Evolutionary conservation across 1,284 basidiomycete genomes (phyloP).

Genomic region (Cryptococcus maquisensis): DNA sequence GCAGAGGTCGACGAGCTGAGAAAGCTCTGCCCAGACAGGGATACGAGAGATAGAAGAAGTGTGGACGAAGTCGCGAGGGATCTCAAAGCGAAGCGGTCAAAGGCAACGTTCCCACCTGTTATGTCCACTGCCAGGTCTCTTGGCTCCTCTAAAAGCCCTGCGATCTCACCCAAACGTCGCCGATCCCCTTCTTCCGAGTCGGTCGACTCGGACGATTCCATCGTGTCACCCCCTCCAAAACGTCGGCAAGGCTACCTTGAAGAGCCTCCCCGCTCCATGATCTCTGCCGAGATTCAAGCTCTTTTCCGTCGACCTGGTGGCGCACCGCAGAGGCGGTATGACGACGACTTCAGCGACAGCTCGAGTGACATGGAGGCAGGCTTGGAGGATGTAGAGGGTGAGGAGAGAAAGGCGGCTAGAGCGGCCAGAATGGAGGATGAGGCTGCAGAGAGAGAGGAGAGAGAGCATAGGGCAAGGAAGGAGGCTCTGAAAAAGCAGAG

Average conservation of each 20-base stretch:
- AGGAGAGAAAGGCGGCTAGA: constrained; percentile 34
- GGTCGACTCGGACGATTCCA: constrained; percentile 2
- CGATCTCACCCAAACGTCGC: not conserved
- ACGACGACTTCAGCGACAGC: constrained; percentile 20
- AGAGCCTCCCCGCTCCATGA: constrained; percentile 9
- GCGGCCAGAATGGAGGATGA: constrained; percentile 42
- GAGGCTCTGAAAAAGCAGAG: constrained; percentile 25
- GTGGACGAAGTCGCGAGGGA: constrained; percentile 42
- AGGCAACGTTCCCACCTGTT: not conserved
- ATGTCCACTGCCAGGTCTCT: not conserved
- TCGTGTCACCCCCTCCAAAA: not conserved
- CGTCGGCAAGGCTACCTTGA: not conserved
- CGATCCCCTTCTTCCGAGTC: constrained; percentile 13
- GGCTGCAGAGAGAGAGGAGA: constrained; percentile 37
- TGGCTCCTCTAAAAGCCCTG: too few relatives aligned
- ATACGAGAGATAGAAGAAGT: constrained; percentile 33
- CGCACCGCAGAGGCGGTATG: constrained; percentile 10
- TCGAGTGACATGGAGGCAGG: constrained; percentile 45
- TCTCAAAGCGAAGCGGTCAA: constrained; percentile 20
- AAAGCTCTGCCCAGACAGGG: constrained; percentile 36
- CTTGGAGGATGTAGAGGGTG: constrained; percentile 37
- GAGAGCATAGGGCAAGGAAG: constrained; percentile 28
- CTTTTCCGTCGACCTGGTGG: constrained; percentile 28
- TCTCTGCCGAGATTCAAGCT: constrained; percentile 33
- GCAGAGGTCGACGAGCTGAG: constrained; percentile 16